Evolutionary conservation across 257 asterid genomes (phyloP).

Genomic region (Scutellaria barbata): DNA sequence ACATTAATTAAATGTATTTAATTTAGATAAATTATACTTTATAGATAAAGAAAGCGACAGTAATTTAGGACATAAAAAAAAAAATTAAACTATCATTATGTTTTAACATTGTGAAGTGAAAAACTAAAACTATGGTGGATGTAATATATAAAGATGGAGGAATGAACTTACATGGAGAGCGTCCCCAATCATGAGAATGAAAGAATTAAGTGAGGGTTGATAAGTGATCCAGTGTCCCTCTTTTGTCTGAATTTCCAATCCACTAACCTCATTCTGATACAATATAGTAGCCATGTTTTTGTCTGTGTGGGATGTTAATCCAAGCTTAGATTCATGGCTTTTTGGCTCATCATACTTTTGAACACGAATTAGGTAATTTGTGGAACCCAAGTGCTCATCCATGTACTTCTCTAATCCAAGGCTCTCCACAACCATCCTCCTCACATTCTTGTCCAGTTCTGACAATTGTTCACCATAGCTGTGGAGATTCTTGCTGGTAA

Average conservation of each 20-base stretch:
- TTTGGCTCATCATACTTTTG: constrained; percentile 57
- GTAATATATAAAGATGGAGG: no score
- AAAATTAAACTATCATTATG: no score
- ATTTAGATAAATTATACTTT: no score
- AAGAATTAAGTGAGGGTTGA: constrained; percentile 45
- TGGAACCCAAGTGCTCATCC: constrained; percentile 58
- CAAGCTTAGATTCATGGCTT: constrained; percentile 40
- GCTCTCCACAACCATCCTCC: constrained; percentile 57
- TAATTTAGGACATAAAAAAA: no score
- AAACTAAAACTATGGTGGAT: no score
- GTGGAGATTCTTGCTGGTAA: constrained; percentile 45
- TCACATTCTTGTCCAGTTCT: constrained; percentile 47
- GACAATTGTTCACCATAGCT: constrained; percentile 43
- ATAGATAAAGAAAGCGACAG: no score
- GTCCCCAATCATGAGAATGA: constrained; percentile 59
- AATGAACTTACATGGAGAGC: constrained; percentile 44
- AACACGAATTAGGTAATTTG: constrained; percentile 51
- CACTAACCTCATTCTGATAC: constrained; percentile 42
- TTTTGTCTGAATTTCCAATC: constrained; percentile 49
- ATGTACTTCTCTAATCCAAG: constrained; percentile 48
- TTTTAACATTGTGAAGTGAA: no score
- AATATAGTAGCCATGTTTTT: constrained; percentile 52
- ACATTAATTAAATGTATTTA: no score
- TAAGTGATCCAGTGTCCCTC: constrained; percentile 57
- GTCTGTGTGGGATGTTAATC: constrained; percentile 57